Evolutionary conservation across 768 basidiomycete genomes (phyloP).

Genomic region (Kwoniella dendrophila): DNA sequence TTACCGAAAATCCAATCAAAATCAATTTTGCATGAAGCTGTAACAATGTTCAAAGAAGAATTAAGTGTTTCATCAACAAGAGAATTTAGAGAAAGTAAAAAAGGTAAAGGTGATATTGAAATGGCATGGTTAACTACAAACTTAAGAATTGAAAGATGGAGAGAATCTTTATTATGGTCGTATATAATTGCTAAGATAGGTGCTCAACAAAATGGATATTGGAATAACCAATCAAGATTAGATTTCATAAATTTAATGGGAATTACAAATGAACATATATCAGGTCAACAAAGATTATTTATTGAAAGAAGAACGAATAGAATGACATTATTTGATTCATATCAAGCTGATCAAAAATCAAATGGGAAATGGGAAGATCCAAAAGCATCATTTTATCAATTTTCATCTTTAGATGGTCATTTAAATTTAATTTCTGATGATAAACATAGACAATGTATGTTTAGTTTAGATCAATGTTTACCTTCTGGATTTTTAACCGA

Average conservation of each 20-base stretch:
- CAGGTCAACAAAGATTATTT: slow-evolving; percentile 5
- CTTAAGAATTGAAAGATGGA: slow-evolving; percentile 50
- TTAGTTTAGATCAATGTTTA: slow-evolving; percentile 34
- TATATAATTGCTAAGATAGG: slow-evolving; percentile 49
- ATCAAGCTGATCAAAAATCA: slow-evolving; percentile 16
- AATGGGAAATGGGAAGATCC: slow-evolving; percentile 40
- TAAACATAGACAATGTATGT: slow-evolving; percentile 18
- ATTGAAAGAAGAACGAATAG: slow-evolving; percentile 14
- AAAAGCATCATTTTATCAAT: slow-evolving; percentile 32
- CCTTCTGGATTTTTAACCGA: slow-evolving; percentile 31
- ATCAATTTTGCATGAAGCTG: slow-evolving; percentile 44
- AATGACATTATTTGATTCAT: slow-evolving; percentile 36
- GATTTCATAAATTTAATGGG: slow-evolving; percentile 35
- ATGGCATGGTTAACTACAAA: slow-evolving; percentile 48
- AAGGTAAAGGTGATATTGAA: slow-evolving; percentile 45
- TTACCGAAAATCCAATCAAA: slow-evolving; percentile 45
- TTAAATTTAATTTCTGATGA: slow-evolving; percentile 30
- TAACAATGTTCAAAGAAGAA: slow-evolving; percentile 42
- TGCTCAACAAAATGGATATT: slow-evolving; percentile 31
- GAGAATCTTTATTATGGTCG: slow-evolving; percentile 53
- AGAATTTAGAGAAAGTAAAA: slow-evolving; percentile 41
- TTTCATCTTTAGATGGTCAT: slow-evolving; percentile 53
- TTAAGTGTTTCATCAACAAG: slow-evolving; percentile 41
- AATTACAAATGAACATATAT: slow-evolving; percentile 1
- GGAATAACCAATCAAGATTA: slow-evolving; percentile 33